Evolutionary conservation across 2,329 filamentous ascomycete species (phyloP), one percentile per base, ranked within the genome.

Genomic region (Cercospora sojina): DNA sequence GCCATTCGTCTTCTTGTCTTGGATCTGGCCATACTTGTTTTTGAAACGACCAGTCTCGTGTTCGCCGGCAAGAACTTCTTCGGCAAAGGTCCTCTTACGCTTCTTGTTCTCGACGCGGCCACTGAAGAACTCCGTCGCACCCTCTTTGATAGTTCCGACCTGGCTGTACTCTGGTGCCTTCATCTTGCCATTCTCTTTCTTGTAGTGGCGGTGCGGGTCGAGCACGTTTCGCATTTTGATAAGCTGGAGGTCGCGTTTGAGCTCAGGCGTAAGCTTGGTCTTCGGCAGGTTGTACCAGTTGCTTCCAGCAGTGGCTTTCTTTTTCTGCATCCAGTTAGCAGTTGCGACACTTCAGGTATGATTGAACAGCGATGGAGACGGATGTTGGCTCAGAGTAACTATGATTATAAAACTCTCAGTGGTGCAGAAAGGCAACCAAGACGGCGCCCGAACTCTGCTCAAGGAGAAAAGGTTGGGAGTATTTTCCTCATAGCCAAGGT

Each of bases 231-330:
- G 88, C 90, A 97, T 94, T 71, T 92, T 89, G 66, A 99, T 83
- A 10, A 98, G 83, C 79, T 97, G 93, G 59, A 97, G 83, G 77
- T 99, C 94, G 72, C 92, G 87, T 80, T 93, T 96, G 68, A 97
- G 83, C 75, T 96, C 89, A 8, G 92, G 87, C 0, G 93, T 97
- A 59, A 97, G 80, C 59, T 91, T 84, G 27, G 94, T 97, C 74
- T 89, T 89, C 5, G 93, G 93, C 62, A 99, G 84, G 73, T 96
- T 86, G 81, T 90, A 98, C 94, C 94, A 98, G 65, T 91, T 84
- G 16, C 88, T 80, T 53, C 94, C 95, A 59, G 93, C 91, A 68
- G 89, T 91, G 65, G 85, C 82, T 77, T 86, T 87, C 74, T 86
- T 86, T 68, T 82, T 80, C 83, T 86, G 71, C 71, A 71, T 67